Conservation (phyloP, 2,329 filamentous ascomycete genomes). For the Mycosphaerella arachidis region DNA sequence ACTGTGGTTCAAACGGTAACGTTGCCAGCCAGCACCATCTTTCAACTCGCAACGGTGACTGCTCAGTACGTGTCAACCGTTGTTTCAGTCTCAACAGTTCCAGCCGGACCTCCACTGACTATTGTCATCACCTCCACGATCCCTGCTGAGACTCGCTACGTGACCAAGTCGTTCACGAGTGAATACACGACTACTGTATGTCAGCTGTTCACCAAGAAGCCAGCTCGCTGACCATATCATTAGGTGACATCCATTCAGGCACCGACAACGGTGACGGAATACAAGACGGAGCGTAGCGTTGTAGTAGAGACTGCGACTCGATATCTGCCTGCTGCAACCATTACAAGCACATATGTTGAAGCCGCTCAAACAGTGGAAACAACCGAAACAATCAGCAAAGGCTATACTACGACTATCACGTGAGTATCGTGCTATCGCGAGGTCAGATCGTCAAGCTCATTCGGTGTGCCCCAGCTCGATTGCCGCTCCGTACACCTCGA, state of each 20-base stretch:
- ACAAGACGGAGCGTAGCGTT: neutral
- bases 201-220: neutral
- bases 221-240: neutral
- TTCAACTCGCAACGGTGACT: neutral
- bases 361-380: neutral
- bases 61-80: neutral
- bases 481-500: neutral
- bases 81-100: neutral
- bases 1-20: neutral
- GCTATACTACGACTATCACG: slow-evolving; percentile 1
- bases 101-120: slow-evolving; percentile 2
- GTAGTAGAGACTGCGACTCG: neutral
- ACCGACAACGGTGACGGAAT: neutral
- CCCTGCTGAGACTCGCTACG: neutral
- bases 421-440: neutral
- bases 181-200: slow-evolving; percentile 4
- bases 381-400: neutral
- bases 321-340: neutral
- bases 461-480: neutral
- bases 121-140: neutral
- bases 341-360: neutral
- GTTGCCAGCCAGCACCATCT: neutral
- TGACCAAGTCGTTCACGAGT: neutral
- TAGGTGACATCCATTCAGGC: neutral
- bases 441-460: neutral